Base-by-base conservation (phyloP, 768 basidiomycete genomes). In the Leccinum uliginosum region DNA sequence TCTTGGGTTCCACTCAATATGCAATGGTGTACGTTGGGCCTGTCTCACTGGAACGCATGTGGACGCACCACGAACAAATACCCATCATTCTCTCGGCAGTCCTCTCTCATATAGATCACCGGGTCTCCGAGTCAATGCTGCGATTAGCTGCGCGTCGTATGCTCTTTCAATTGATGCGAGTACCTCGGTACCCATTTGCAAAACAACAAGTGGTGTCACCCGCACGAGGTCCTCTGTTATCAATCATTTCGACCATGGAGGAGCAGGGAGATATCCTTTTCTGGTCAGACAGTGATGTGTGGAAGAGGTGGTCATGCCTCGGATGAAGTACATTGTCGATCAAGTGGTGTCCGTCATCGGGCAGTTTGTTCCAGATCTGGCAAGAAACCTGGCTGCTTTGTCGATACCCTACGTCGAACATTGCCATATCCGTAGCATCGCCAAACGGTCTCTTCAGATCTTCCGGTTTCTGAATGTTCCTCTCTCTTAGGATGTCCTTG, bases 391-490 rank as follows among this genome's bases (percentile, higher is more conserved):
- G 85, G 92, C 91, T 6, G 85, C 85, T 6, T 61, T 93, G 27
- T 89, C 91, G 10, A 73, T 97, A 56, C 74, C 78, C 27, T 97
- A 95, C 86, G 88, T 91, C 4, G 93, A 92, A 12, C 79, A 86
- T 2, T 96, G 93, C 65, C 88, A 91, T 15, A 91, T 93, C 59
- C 84, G 92, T 47, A 84, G 85, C 38, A 84, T 86, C n/a, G 93
- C 95, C 3, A 91, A 90, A 73, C 82, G 93, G 32, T 95, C 93
- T 10, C 76, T 97, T 57, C 94, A 97, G 68, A 77, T 93, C n/a
- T 93, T 91, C 73, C 85, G 92, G 35, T 83, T 88, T 1, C 75
- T 97, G 21, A 82, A 84, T 66, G 89, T 92, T 0, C 76, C 80
- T 26, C 80, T 92, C 45, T 85, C 83, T 52, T 82, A 85, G 55